Evolutionary conservation across 306 rosid species (phyloP).

Genomic region (Argentina anserina): DNA sequence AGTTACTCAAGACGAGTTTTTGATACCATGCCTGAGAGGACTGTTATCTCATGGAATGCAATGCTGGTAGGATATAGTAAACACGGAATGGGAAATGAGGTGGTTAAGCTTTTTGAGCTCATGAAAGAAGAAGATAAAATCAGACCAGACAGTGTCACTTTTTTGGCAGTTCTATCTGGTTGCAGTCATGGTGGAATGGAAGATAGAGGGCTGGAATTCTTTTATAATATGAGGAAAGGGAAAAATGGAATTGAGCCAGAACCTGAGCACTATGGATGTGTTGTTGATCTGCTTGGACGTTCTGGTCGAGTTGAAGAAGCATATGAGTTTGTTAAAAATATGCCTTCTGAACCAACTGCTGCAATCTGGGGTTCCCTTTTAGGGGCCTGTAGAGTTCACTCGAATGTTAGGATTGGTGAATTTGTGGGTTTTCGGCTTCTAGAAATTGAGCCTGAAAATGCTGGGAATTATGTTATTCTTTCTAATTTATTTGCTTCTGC

Average conservation of each 20-base stretch:
- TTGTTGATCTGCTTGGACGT: conserved; percentile 88
- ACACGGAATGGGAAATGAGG: conserved; percentile 83
- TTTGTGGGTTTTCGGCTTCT: conserved; percentile 60
- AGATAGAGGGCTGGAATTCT: conserved; percentile 64
- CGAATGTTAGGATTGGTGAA: conserved; percentile 59
- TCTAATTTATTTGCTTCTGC: conserved; percentile 80
- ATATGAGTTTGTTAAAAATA: conserved; percentile 45
- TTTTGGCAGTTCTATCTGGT: conserved; percentile 80
- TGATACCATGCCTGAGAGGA: conserved; percentile 63
- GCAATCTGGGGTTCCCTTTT: conserved; percentile 85
- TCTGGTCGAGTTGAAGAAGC: conserved; percentile 69
- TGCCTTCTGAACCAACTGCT: conserved; percentile 69
- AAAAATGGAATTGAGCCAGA: conserved; percentile 54
- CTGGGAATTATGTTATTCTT: conserved; percentile 81
- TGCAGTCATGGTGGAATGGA: conserved; percentile 88
- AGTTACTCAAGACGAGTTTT: conserved; percentile 64
- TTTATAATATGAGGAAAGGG: conserved; percentile 51
- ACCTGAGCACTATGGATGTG: conserved; percentile 76
- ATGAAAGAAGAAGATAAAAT: conserved; percentile 64
- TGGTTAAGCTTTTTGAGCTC: conserved; percentile 61
- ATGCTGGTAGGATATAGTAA: conserved; percentile 85
- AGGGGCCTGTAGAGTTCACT: conserved; percentile 80
- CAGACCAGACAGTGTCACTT: conserved; percentile 67
- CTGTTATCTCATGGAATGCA: conserved; percentile 83
- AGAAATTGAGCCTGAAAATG: conserved; percentile 74